These are phyloP conservation scores for Monosporozyma servazzii DNA, from an alignment of 805 yeast species.

Conservation along the genomic window DNA sequence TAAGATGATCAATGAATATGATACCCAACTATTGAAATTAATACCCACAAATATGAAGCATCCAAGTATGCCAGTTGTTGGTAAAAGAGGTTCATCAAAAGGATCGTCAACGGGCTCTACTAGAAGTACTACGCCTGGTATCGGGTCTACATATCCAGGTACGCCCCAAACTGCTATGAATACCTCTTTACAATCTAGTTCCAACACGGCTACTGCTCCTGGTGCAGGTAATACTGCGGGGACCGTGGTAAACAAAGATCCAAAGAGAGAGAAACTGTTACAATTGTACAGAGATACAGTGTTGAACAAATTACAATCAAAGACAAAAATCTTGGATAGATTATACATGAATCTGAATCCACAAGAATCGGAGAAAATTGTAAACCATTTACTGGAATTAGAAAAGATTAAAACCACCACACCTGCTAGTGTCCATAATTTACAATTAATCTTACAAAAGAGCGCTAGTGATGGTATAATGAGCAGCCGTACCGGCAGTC, in stretches of 20 bases:
- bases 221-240: slow-evolving; percentile 2
- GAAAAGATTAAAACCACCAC: slow-evolving; percentile 20
- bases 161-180: neutral
- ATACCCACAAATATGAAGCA: neutral
- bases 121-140: neutral
- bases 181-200: slow-evolving; percentile 5
- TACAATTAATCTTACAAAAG: slow-evolving; percentile 25
- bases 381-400: slow-evolving; percentile 12
- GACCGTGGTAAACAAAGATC: slow-evolving; percentile 12
- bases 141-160: neutral
- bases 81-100: neutral
- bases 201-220: neutral
- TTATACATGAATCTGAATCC: slow-evolving; percentile 11
- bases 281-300: slow-evolving; percentile 28
- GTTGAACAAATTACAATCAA: slow-evolving; percentile 24
- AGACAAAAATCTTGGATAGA: slow-evolving; percentile 16
- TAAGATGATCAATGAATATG: slow-evolving; percentile 11
- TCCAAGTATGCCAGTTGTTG: neutral
- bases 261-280: slow-evolving; percentile 23
- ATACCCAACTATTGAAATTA: slow-evolving; percentile 13
- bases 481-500: slow-evolving; percentile 16
- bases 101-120: neutral
- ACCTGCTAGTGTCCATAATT: slow-evolving; percentile 25
- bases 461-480: slow-evolving; percentile 26
- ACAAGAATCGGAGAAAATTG: slow-evolving; percentile 3